Percentiles rank a stretch among this genome's conserved stretches.
phyloP scores from a whole-genome alignment of 306 rosid genomes.

The Inga leiocalycina region DNA sequence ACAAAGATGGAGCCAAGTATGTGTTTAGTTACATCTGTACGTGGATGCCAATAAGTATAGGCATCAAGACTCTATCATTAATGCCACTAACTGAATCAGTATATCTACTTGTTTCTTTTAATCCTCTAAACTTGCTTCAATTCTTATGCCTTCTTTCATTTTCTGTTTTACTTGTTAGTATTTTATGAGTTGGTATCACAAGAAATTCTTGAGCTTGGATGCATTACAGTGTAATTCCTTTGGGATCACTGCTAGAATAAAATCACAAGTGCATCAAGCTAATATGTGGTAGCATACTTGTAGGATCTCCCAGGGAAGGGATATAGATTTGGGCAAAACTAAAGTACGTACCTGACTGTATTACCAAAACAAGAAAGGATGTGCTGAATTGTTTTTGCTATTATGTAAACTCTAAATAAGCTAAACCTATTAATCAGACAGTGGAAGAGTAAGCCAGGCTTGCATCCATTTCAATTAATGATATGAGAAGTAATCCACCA shows the following conservation, averaged over 20 bases:
- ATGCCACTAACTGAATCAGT: background rate
- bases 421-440: background rate
- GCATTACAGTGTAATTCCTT: background rate
- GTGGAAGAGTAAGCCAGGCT: background rate
- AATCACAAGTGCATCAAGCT: background rate
- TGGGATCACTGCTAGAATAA: background rate
- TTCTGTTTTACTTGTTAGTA: too few relatives aligned
- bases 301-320: background rate
- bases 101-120: background rate
- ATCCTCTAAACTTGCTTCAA: background rate
- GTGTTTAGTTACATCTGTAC: conserved; percentile 21
- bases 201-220: background rate
- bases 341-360: background rate
- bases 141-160: conserved; percentile 53
- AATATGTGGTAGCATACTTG: background rate
- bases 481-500: background rate
- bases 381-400: background rate
- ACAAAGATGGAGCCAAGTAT: conserved; percentile 46
- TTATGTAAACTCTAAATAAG: background rate
- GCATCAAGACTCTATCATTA: background rate
- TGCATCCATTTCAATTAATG: background rate
- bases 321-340: background rate
- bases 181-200: too few relatives aligned
- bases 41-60: background rate
- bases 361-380: background rate